Conservation (phyloP, 192 early-diverging fungal genomes). For the Phlyctochytrium bullatum region DNA sequence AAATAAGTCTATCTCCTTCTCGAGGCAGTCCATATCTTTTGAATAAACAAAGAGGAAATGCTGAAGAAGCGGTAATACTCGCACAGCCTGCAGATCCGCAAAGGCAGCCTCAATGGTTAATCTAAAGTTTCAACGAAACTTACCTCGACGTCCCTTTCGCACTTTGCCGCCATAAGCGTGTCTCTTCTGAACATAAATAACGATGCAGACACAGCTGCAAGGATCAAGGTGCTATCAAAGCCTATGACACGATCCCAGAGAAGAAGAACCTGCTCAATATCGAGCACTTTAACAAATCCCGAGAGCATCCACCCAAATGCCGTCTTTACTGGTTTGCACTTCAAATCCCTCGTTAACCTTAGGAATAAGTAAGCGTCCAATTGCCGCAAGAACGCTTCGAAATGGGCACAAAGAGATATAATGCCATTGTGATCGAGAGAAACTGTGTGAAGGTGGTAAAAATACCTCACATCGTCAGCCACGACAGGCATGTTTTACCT, state of each 20-base stretch:
- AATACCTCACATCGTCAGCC: constrained; percentile 33
- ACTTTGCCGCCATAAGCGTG: constrained; percentile 26
- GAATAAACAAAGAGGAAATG: constrained; percentile 23
- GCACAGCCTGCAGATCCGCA: constrained; percentile 30
- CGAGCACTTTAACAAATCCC: constrained; percentile 54
- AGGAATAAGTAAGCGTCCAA: constrained; percentile 39
- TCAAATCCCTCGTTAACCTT: constrained; percentile 36
- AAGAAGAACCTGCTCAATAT: constrained; percentile 52
- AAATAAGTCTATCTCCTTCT: no score
- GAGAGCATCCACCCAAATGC: constrained; percentile 56
- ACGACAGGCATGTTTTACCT: constrained; percentile 19
- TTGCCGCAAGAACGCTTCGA: constrained; percentile 53
- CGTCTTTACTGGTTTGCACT: constrained; percentile 31
- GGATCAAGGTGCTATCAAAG: constrained; percentile 37
- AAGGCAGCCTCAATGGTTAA: constrained; percentile 18
- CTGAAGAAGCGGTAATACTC: constrained; percentile 41
- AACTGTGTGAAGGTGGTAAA: constrained; percentile 48
- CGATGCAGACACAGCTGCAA: constrained; percentile 38
- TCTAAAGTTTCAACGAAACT: neutral
- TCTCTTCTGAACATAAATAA: constrained; percentile 44
- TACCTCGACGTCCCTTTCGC: constrained; percentile 45
- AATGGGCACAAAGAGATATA: constrained; percentile 27
- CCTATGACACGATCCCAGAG: constrained; percentile 58
- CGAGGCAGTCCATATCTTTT: neutral
- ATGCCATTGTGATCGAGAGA: constrained; percentile 21